These are phyloP conservation scores for Sarcodon aspratus DNA, from an alignment of 768 basidiomycete species.

Conservation along the genomic window DNA sequence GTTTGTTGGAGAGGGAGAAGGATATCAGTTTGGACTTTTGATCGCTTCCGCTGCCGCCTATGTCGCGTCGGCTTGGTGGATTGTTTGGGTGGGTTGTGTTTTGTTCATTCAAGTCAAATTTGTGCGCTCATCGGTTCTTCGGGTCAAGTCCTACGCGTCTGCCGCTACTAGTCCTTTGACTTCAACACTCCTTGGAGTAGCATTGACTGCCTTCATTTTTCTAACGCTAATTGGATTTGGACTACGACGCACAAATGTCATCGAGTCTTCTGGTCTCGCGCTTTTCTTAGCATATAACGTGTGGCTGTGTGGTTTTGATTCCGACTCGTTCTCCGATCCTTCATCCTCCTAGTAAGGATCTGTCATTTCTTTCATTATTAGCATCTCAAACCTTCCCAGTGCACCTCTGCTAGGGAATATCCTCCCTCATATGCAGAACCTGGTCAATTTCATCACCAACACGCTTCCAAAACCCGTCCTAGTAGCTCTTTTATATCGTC, in stretches of 20 bases:
- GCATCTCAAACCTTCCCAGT: slow-evolving; percentile 22
- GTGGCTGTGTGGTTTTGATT: slow-evolving; percentile 81
- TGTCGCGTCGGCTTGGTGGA: slow-evolving; percentile 80
- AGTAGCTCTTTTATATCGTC: slow-evolving; percentile 66
- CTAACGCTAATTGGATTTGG: slow-evolving; percentile 87
- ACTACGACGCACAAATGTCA: slow-evolving; percentile 80
- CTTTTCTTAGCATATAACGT: slow-evolving; percentile 86
- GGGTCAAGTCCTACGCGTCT: slow-evolving; percentile 63
- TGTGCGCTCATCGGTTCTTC: not conserved
- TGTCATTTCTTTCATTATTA: slow-evolving; percentile 1
- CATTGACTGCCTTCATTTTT: slow-evolving; percentile 82
- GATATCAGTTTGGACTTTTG: slow-evolving; percentile 66
- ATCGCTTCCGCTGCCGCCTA: slow-evolving; percentile 71
- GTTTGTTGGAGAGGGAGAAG: slow-evolving; percentile 61
- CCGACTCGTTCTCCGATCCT: slow-evolving; percentile 59
- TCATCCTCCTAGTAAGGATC: slow-evolving; percentile 64
- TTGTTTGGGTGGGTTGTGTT: slow-evolving; percentile 50
- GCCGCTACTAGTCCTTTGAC: slow-evolving; percentile 79
- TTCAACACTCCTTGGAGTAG: slow-evolving; percentile 81
- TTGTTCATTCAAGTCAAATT: slow-evolving; percentile 2
- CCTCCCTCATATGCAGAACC: slow-evolving; percentile 68
- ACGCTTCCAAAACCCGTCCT: slow-evolving; percentile 81
- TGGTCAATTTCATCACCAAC: slow-evolving; percentile 74
- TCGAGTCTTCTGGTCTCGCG: slow-evolving; percentile 82
- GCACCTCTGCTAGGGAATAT: slow-evolving; percentile 71